Evolutionary conservation across 2,329 filamentous ascomycete species (phyloP).

Genomic region (Venturia oleaginea): DNA sequence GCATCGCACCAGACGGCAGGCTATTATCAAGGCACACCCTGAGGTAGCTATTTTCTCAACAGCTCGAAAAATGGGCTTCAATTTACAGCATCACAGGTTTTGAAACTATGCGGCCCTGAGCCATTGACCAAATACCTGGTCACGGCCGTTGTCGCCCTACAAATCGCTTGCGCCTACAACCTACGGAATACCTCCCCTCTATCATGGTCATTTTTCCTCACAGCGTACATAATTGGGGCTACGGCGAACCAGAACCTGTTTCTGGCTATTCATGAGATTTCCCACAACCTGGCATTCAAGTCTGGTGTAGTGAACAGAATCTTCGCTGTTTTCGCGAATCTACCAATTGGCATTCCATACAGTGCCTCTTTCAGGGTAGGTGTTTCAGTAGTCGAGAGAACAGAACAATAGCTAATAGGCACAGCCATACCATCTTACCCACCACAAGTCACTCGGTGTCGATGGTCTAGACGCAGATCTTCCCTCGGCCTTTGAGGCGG

Average conservation of each 20-base stretch:
- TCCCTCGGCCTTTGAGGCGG: slow-evolving; percentile 80
- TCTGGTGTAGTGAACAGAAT: slow-evolving; percentile 71
- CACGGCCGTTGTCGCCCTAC: slow-evolving; percentile 69
- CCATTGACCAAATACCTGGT: slow-evolving; percentile 94
- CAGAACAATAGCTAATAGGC: not conserved
- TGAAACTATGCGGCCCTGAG: slow-evolving; percentile 93
- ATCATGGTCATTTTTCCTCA: slow-evolving; percentile 75
- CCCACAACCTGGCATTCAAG: slow-evolving; percentile 90
- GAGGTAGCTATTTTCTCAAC: slow-evolving; percentile 50
- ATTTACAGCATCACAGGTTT: slow-evolving; percentile 51
- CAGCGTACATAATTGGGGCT: slow-evolving; percentile 84
- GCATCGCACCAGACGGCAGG: slow-evolving; percentile 78
- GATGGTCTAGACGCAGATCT: slow-evolving; percentile 94
- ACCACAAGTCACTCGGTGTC: slow-evolving; percentile 97
- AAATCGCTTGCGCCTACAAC: slow-evolving; percentile 67
- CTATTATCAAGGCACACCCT: slow-evolving; percentile 96
- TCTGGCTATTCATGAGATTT: slow-evolving; percentile 97
- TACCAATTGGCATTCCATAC: slow-evolving; percentile 93
- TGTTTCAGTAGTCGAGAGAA: slow-evolving; percentile 16
- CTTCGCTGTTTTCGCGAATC: slow-evolving; percentile 85
- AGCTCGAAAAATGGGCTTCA: slow-evolving; percentile 7
- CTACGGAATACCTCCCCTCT: slow-evolving; percentile 71
- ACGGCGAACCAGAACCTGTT: slow-evolving; percentile 98
- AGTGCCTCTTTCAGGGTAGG: slow-evolving; percentile 85
- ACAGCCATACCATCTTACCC: slow-evolving; percentile 91